Base-by-base conservation (phyloP, 208 protist genomes). In the Hexamita inflata region DNA sequence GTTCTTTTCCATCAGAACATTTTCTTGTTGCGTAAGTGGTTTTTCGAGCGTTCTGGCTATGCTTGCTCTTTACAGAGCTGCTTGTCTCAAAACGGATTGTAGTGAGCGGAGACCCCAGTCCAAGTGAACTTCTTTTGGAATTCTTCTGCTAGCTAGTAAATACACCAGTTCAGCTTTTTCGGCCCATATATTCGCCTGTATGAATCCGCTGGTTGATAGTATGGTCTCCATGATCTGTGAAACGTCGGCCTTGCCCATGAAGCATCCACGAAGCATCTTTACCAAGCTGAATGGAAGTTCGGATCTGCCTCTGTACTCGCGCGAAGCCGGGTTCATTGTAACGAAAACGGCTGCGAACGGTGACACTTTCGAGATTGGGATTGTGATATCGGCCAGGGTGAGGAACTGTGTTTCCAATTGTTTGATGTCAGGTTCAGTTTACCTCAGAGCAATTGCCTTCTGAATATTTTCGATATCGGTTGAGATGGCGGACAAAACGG, bases 401-500 rank as follows among this genome's bases (percentile, higher is more conserved):
- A 59, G 0, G 58, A 59, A 42, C 0, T 61, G 0, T 4, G 13
- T 28, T 0, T 53, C 32, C 15, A 65, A 13, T 19, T 61, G 9
- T 1, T 39, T 35, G 24, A 35, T 32, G 1, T 2, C 0, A 40
- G 0, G 9, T 28, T 0, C 30, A 28, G 26, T 62, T 75, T 45
- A 34, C 30, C 9, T 9, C 11, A 45, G 64, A 4, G 61, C 49
- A 35, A 83, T n/a, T 34, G 80, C 77, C 9, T 76, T 32, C 39
- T 80, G 75, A 58, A 88, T 86, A 11, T 65, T 82, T 30, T 84
- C 32, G 28, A 85, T 77, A 34, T 87, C 80, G 60, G 86, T 80
- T 9, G 80, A 75, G 61, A 88, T 77, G 4, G 78, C 79, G 40
- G 90, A 94, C 34, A 88, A 68, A 28, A 83, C 75, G 39, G 75